Conservation (phyloP, 352 stramenopile genomes). For the Stramenopiles sp. region DNA sequence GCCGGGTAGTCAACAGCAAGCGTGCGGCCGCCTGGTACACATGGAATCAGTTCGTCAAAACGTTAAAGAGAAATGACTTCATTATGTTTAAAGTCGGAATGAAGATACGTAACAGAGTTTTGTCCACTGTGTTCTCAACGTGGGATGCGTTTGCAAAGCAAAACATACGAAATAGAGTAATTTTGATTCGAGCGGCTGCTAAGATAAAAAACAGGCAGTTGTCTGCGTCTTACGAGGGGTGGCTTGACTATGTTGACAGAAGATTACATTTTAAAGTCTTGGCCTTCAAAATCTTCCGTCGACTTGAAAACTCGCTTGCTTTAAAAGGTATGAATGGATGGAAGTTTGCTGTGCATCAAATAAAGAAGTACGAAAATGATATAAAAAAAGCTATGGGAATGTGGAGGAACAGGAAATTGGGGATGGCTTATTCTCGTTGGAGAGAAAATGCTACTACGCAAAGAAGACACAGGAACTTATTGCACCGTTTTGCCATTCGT, state of each 20-base stretch:
- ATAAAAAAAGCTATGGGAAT: constrained; percentile 8
- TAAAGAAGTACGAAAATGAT: constrained; percentile 7
- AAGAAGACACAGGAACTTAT: neutral
- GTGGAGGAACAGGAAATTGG: neutral
- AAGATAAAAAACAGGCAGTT: neutral
- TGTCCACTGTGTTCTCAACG: neutral
- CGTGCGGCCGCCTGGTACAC: neutral
- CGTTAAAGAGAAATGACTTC: neutral
- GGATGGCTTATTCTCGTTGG: neutral
- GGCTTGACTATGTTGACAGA: neutral
- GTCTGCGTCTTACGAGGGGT: neutral
- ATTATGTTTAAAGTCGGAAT: constrained; percentile 3
- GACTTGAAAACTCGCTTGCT: neutral
- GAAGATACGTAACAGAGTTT: neutral
- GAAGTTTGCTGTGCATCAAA: neutral
- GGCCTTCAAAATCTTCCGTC: constrained; percentile 3
- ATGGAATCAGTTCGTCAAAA: neutral
- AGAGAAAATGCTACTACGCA: neutral
- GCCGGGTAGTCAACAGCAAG: neutral
- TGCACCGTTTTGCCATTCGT: neutral
- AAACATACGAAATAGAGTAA: neutral
- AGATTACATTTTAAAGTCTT: neutral
- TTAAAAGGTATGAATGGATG: constrained; percentile 9
- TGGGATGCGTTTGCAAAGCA: neutral
- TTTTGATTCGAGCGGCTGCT: neutral